phyloP scores from a whole-genome alignment of 805 yeast species.

The Barnettozyma sp. region DNA sequence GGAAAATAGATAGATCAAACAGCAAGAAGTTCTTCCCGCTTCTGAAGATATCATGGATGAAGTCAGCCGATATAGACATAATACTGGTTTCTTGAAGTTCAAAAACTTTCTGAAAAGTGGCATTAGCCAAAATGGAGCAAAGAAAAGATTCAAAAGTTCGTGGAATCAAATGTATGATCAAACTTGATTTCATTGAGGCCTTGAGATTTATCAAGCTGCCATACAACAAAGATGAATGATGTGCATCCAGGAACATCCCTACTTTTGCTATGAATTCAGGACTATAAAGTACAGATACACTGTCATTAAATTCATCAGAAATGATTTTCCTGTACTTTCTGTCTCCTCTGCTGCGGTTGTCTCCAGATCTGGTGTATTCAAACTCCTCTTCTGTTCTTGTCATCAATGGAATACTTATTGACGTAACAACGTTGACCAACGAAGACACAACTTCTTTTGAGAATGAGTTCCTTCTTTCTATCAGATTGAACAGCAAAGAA shows the following conservation, averaged over 20 bases:
- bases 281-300: constrained; percentile 13
- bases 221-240: constrained; percentile 22
- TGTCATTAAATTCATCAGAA: constrained; percentile 8
- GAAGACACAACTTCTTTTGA: constrained; percentile 5
- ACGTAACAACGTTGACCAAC: constrained; percentile 6
- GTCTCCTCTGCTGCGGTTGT: neutral
- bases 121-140: constrained; percentile 20
- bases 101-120: constrained; percentile 15
- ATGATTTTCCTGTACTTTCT: constrained; percentile 10
- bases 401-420: constrained; percentile 8
- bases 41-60: constrained; percentile 5
- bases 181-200: constrained; percentile 31
- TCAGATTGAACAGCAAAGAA: constrained; percentile 4
- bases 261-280: constrained; percentile 26
- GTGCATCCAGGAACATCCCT: constrained; percentile 14
- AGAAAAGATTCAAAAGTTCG: constrained; percentile 31
- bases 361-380: constrained; percentile 1
- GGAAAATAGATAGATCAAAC: constrained; percentile 38
- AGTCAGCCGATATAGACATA: constrained; percentile 5
- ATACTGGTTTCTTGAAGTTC: constrained; percentile 8
- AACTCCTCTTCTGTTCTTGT: constrained; percentile 8
- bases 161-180: constrained; percentile 38
- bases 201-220: constrained; percentile 31
- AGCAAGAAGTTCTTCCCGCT: constrained; percentile 18
- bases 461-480: neutral